phyloP scores from a whole-genome alignment of 129 eudicot species.

The Tagetes patula region DNA sequence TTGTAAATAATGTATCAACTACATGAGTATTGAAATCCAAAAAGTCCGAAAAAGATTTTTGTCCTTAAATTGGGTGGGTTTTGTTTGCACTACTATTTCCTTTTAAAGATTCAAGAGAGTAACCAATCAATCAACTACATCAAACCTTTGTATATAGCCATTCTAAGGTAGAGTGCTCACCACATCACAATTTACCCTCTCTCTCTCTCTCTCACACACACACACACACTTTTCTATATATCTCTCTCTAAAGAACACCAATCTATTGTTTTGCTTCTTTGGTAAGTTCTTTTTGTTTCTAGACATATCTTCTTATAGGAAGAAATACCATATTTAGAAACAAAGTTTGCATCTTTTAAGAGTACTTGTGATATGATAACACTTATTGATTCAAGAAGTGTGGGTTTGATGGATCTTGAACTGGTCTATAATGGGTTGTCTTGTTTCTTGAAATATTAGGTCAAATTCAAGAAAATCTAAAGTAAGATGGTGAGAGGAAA shows the following conservation, averaged over 20 bases:
- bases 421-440: not conserved
- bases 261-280: conserved; percentile 33
- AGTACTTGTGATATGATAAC: not conserved
- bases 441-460: conserved; percentile 23
- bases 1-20: conserved; percentile 6
- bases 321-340: conserved; percentile 34
- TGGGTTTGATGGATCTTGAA: conserved; percentile 30
- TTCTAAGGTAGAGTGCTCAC: conserved; percentile 11
- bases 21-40: not conserved
- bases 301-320: conserved; percentile 31
- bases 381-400: conserved; percentile 5
- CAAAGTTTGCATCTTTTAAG: conserved; percentile 15
- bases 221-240: not conserved
- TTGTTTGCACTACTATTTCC: conserved; percentile 1
- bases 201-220: conserved; percentile 1
- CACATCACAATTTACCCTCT: conserved; percentile 32
- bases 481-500: conserved; percentile 77
- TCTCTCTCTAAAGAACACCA: conserved; percentile 22
- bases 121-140: conserved; percentile 28
- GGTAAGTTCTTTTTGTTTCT: conserved; percentile 35
- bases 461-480: conserved; percentile 24
- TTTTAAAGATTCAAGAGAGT: conserved; percentile 17
- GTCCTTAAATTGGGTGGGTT: conserved; percentile 5
- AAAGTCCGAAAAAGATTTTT: not conserved
- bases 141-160: conserved; percentile 28